Evolutionary conservation across 176 grass and related monocot species (phyloP).

Genomic region (Cenchrus fungigraminus): DNA sequence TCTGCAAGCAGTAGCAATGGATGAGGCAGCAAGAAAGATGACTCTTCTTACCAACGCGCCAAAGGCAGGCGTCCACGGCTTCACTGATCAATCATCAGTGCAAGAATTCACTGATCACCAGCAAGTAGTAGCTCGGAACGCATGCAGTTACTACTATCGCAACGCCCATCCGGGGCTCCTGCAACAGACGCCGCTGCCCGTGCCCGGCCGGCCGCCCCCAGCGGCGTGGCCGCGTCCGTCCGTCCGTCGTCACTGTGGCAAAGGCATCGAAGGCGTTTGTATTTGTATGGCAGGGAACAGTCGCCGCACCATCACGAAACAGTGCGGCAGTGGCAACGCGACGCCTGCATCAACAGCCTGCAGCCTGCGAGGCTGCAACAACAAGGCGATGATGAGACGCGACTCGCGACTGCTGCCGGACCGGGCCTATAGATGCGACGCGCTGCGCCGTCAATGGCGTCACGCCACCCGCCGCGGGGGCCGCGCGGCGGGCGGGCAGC

Average conservation of each 20-base stretch:
- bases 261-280: background rate
- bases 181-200: background rate
- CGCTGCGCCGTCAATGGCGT: constrained; percentile 10
- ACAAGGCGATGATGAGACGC: constrained; percentile 19
- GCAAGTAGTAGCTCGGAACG: too few species aligned
- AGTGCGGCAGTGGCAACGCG: background rate
- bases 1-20: background rate
- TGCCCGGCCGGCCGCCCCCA: background rate
- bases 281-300: constrained; percentile 13
- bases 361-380: constrained; percentile 3
- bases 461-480: background rate
- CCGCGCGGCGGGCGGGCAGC: background rate
- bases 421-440: background rate
- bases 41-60: background rate
- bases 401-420: background rate
- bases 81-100: background rate
- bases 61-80: background rate
- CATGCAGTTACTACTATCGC: background rate
- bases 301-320: constrained; percentile 31
- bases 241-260: constrained; percentile 5
- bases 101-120: background rate
- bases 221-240: background rate
- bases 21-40: background rate
- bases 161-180: background rate
- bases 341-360: background rate